Conservation (phyloP, 345 rosid genomes). For the Conringia planisiliqua region DNA sequence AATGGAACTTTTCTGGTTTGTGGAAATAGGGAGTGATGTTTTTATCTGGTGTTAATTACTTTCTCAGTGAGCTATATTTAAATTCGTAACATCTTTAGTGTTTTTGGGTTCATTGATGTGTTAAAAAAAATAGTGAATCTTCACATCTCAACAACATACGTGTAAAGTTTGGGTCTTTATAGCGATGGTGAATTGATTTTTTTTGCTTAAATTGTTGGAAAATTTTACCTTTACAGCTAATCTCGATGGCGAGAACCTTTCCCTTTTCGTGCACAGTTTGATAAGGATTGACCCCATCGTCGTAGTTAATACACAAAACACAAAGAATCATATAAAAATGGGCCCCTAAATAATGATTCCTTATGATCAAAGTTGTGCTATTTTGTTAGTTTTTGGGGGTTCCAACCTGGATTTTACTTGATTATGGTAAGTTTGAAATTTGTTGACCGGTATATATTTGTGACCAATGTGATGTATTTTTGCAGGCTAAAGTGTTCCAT, state of each 20-base stretch:
- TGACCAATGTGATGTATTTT: background rate
- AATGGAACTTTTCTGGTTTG: too few relatives aligned
- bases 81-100: background rate
- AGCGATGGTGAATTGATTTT: slow-evolving; percentile 5
- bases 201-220: background rate
- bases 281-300: slow-evolving; percentile 19
- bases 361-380: background rate
- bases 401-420: background rate
- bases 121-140: background rate
- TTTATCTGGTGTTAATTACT: background rate
- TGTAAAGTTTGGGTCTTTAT: slow-evolving; percentile 10
- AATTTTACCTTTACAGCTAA: slow-evolving; percentile 19
- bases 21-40: background rate
- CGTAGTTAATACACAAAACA: background rate
- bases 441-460: background rate
- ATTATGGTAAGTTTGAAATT: background rate
- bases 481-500: slow-evolving; percentile 64
- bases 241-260: slow-evolving; percentile 3
- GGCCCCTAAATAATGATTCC: slow-evolving; percentile 21
- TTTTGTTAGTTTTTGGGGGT: background rate
- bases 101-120: background rate
- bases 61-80: background rate
- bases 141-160: background rate
- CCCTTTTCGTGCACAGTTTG: slow-evolving; percentile 10
- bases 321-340: slow-evolving; percentile 4